Base-by-base conservation (phyloP, 306 rosid species). In the Comarum palustre region DNA sequence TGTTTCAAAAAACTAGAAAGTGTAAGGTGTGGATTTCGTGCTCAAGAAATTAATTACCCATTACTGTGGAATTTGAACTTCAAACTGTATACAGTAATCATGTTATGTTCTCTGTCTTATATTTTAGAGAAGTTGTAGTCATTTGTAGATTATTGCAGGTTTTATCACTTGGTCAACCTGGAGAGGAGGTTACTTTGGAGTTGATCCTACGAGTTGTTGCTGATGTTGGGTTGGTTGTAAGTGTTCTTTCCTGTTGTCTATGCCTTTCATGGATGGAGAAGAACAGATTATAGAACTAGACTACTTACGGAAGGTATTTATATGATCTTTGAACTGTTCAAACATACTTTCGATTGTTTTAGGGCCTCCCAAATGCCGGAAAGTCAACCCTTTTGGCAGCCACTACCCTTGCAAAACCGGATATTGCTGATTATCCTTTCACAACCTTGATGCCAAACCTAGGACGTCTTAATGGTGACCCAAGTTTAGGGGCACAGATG, bases 291-390 rank as follows among this genome's bases (percentile, higher is more conserved):
- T 38, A 52, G 46, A 45, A 19, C 12, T 55, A 27, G 12, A 14
- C 63, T 63, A 42, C 55, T 63, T 47, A 10, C 6, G 6, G 17
- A 25, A 36, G 63, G 65, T 68, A 13, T 38, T 42, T 3, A 50
- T 20, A 67, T n/a, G 73, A 32, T 76, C 65, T 69, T 75, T 75
- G 58, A 47, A 74, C 72, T 75, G 72, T 57, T 69, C 61, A 67
- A 55, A 69, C 62, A 77, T 58, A 69, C 74, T 77, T 69, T 72
- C 68, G 73, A 74, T 77, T 85, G 61, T 75, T 81, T 54, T 76
- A 88, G 93, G 99, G 99, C 80, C 99, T 95, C 77, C 97, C 97
- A 60, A 95, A 95, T 90, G 99, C 99, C 76, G 97, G 99, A 58
- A 91, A 94, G 79, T 94, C 96, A 78, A 91, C 99, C 7, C 96